phyloP scores from a whole-genome alignment of 768 basidiomycete species.

The Tylopilus intermedius region DNA sequence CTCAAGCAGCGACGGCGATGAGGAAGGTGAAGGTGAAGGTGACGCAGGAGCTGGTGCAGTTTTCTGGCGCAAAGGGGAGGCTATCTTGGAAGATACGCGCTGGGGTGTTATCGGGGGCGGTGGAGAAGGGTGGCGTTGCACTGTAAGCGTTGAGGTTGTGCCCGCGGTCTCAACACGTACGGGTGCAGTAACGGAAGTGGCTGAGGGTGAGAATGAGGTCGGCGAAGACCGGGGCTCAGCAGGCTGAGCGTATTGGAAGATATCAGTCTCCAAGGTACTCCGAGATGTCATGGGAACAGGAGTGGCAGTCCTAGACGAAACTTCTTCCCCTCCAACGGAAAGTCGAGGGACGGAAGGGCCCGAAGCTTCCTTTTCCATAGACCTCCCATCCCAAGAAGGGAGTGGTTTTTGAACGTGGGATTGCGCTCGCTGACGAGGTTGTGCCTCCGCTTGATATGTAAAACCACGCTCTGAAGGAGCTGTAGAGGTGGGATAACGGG shows the following conservation, averaged over 20 bases:
- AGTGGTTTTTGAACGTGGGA: constrained; percentile 22
- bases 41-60: constrained; percentile 12
- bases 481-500: constrained; percentile 46
- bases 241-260: constrained; percentile 2
- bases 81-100: constrained; percentile 12
- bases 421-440: constrained; percentile 26
- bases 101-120: constrained; percentile 6
- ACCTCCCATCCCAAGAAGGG: constrained; percentile 17
- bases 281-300: constrained; percentile 7
- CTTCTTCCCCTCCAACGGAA: constrained; percentile 5
- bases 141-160: background rate
- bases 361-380: constrained; percentile 9
- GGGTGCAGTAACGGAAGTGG: constrained; percentile 1
- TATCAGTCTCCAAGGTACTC: constrained; percentile 4
- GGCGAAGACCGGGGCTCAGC: constrained; percentile 3
- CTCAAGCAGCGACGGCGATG: constrained; percentile 32
- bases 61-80: constrained; percentile 9
- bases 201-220: constrained; percentile 1
- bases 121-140: constrained; percentile 2
- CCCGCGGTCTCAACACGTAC: constrained; percentile 1
- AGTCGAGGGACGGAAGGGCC: constrained; percentile 5
- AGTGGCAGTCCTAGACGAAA: background rate
- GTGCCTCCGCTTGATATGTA: constrained; percentile 13
- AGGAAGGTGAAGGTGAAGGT: constrained; percentile 17
- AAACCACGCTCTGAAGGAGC: constrained; percentile 33